A percentile compares a stretch with the other conserved stretches of the same genome.
Conservation (phyloP, 192 early-diverging fungal genomes). For the Diversispora eburnea region DNA sequence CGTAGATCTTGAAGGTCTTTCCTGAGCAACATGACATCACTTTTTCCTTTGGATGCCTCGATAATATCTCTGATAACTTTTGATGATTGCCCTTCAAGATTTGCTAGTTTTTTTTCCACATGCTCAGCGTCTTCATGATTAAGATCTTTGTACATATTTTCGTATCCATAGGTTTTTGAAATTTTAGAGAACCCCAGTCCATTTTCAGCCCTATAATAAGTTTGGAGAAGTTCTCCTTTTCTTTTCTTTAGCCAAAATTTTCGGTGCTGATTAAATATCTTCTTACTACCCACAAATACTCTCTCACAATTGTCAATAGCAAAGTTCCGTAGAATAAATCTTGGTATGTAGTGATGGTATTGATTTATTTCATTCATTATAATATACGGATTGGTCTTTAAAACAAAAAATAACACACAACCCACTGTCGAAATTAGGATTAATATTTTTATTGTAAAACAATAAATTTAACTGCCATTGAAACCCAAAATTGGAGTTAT, state of each 20-base stretch:
- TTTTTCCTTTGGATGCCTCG: conserved; percentile 11
- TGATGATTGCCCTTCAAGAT: conserved; percentile 26
- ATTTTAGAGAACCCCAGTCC: conserved; percentile 3
- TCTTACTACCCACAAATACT: conserved; percentile 1
- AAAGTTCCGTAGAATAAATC: conserved; percentile 34
- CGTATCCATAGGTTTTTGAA: conserved; percentile 25
- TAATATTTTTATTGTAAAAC: no score
- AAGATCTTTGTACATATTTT: conserved; percentile 30
- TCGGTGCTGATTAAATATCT: neutral
- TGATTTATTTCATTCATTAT: conserved; percentile 8
- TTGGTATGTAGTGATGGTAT: conserved; percentile 40
- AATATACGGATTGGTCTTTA: no score
- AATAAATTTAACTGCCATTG: no score
- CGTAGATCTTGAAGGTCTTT: conserved; percentile 29
- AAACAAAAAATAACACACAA: no score
- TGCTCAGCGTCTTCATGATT: conserved; percentile 30
- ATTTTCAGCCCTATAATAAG: conserved; percentile 22
- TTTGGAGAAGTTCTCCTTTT: conserved; percentile 26
- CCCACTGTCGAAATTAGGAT: no score
- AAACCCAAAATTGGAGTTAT: no score
- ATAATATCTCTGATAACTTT: conserved; percentile 25
- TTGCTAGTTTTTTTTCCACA: conserved; percentile 32
- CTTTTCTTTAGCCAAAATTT: neutral
- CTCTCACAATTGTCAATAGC: conserved; percentile 26
- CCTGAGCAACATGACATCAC: conserved; percentile 8